phyloP scores from a whole-genome alignment of 202 grass and related monocot genomes.

The Schoenoplectus tabernaemontani region DNA sequence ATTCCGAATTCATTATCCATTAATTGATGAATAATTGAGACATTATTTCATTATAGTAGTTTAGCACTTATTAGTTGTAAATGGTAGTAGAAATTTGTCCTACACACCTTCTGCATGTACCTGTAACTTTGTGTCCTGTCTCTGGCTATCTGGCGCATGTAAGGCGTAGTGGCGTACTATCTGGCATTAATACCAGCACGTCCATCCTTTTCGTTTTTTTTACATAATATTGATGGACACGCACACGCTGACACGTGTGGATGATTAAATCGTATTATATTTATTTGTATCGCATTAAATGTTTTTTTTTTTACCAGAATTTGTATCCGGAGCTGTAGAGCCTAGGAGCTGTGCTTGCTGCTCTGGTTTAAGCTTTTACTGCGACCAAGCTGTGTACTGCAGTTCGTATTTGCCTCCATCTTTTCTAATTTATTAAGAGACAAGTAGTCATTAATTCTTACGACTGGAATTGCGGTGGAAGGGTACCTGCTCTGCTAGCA shows the following conservation, averaged over 20 bases:
- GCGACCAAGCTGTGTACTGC: not conserved
- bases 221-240: not conserved
- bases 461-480: constrained; percentile 4
- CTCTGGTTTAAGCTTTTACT: not conserved
- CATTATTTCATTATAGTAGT: not conserved
- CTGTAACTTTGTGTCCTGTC: not conserved
- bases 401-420: not conserved
- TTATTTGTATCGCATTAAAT: constrained; percentile 2
- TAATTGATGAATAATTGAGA: too few relatives aligned
- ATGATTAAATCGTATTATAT: constrained; percentile 7
- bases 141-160: constrained; percentile 10
- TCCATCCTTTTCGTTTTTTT: not conserved
- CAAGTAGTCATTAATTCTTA: constrained; percentile 10
- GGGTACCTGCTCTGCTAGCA: not conserved
- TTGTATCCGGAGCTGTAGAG: not conserved
- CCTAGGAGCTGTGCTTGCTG: not conserved
- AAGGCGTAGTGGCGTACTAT: constrained; percentile 21
- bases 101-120: not conserved
- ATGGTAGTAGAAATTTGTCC: not conserved
- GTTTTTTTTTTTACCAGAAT: constrained; percentile 14
- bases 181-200: constrained; percentile 7
- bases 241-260: constrained; percentile 7
- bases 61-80: not conserved
- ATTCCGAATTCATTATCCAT: too few relatives aligned
- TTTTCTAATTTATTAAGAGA: not conserved